Conservation (phyloP, 306 rosid species). For the Prunus campanulata region DNA sequence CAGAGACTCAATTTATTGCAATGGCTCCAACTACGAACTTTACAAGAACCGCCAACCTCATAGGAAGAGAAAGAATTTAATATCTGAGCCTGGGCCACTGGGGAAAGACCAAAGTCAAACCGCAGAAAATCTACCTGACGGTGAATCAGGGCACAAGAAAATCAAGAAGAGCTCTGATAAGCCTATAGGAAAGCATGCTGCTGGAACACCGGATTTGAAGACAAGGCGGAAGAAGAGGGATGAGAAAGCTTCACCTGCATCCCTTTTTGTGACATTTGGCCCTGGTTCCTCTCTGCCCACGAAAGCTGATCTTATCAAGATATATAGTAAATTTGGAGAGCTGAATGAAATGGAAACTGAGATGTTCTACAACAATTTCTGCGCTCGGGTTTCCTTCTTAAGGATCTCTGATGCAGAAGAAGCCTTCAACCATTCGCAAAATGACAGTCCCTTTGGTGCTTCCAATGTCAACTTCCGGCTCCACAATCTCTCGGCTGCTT, state of each 20-base stretch:
- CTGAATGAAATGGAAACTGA: conserved; percentile 61
- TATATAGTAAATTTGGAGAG: conserved; percentile 55
- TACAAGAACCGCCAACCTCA: conserved; percentile 34
- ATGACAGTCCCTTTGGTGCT: conserved; percentile 49
- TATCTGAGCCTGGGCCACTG: conserved; percentile 29
- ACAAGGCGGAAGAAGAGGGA: conserved; percentile 17
- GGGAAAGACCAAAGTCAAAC: conserved; percentile 23
- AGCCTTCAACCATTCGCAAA: conserved; percentile 49
- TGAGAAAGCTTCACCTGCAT: conserved; percentile 31
- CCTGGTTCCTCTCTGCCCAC: conserved; percentile 63
- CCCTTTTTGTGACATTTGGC: conserved; percentile 49
- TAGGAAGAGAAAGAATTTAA: conserved; percentile 53
- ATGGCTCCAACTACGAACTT: conserved; percentile 39
- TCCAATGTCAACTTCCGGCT: conserved; percentile 46
- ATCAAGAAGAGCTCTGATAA: conserved; percentile 21
- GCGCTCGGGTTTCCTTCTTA: conserved; percentile 61
- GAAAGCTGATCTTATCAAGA: conserved; percentile 50
- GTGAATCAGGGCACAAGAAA: conserved; percentile 31
- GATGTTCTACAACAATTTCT: conserved; percentile 39
- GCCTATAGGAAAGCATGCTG: neutral
- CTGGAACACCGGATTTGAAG: conserved; percentile 15
- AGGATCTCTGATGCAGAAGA: conserved; percentile 47
- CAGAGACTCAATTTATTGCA: conserved; percentile 51
- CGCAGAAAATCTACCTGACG: conserved; percentile 11
- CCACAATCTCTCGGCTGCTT: conserved; percentile 22